phyloP scores from a whole-genome alignment of 305 asterid genomes.

The Petunia hybrid region DNA sequence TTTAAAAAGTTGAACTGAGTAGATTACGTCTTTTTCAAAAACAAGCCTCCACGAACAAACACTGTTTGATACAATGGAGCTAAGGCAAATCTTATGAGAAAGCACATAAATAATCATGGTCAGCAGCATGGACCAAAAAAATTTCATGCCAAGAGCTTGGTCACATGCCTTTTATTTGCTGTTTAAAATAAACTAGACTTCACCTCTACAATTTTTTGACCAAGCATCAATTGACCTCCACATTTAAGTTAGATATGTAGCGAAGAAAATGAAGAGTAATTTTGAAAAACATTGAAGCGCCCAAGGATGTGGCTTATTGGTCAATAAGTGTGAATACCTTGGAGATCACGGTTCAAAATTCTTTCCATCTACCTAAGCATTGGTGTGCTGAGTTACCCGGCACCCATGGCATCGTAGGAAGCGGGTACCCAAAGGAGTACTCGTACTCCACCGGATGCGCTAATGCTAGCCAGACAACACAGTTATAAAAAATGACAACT shows the following conservation, averaged over 20 bases:
- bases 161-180: background rate
- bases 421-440: too few species aligned
- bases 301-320: too few species aligned
- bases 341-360: too few species aligned
- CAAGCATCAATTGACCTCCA: conserved; percentile 16
- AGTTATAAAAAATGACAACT: background rate
- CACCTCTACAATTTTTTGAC: background rate
- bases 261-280: background rate
- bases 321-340: too few species aligned
- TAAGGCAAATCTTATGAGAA: background rate
- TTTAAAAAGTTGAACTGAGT: background rate
- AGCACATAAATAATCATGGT: background rate
- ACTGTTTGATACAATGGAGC: conserved; percentile 2
- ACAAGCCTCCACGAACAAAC: background rate
- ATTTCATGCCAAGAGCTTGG: background rate
- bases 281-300: background rate
- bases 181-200: background rate
- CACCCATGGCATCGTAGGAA: too few species aligned
- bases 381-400: too few species aligned
- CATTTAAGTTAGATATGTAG: background rate
- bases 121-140: background rate
- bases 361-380: too few species aligned
- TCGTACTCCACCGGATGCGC: too few species aligned
- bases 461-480: too few species aligned
- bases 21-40: background rate